phyloP scores from a whole-genome alignment of 1,284 basidiomycete species.

The Apiotrichum sp. region DNA sequence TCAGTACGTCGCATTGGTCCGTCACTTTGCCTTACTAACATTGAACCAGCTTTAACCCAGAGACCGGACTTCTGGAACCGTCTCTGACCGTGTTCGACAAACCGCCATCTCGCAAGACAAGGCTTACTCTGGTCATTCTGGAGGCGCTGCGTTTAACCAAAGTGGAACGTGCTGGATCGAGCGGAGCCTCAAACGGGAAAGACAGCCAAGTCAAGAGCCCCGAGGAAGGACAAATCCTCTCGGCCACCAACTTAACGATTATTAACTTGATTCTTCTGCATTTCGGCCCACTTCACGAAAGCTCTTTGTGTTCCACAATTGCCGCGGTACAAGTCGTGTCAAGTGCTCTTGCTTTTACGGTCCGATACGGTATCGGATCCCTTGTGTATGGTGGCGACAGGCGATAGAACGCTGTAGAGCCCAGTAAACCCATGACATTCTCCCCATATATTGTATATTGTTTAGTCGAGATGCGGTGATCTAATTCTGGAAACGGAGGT shows the following conservation, averaged over 20 bases:
- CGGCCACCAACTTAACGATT: slow-evolving; percentile 79
- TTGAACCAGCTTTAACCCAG: slow-evolving; percentile 61
- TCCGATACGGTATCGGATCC: slow-evolving; percentile 79
- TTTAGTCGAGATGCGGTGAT: slow-evolving; percentile 28
- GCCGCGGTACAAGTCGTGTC: slow-evolving; percentile 68
- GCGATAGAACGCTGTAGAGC: slow-evolving; percentile 48
- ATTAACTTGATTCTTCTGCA: slow-evolving; percentile 73
- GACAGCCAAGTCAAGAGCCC: not conserved
- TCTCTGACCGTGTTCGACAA: slow-evolving; percentile 60
- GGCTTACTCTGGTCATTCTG: slow-evolving; percentile 56
- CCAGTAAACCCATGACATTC: not conserved
- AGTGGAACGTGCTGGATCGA: slow-evolving; percentile 52
- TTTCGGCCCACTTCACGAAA: slow-evolving; percentile 75
- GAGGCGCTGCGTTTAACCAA: slow-evolving; percentile 61
- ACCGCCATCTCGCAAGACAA: slow-evolving; percentile 53
- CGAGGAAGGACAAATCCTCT: slow-evolving; percentile 49
- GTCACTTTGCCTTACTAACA: slow-evolving; percentile 38
- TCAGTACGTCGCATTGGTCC: slow-evolving; percentile 69
- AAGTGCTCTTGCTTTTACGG: slow-evolving; percentile 68
- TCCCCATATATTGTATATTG: too few relatives aligned
- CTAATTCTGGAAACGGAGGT: slow-evolving; percentile 67
- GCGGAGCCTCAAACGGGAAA: not conserved
- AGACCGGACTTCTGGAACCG: slow-evolving; percentile 66
- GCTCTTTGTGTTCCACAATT: slow-evolving; percentile 63
- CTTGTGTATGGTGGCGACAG: slow-evolving; percentile 84